These are phyloP conservation scores for Lepidium campestre DNA, from an alignment of 441 rosid species.

Conservation along the genomic window DNA sequence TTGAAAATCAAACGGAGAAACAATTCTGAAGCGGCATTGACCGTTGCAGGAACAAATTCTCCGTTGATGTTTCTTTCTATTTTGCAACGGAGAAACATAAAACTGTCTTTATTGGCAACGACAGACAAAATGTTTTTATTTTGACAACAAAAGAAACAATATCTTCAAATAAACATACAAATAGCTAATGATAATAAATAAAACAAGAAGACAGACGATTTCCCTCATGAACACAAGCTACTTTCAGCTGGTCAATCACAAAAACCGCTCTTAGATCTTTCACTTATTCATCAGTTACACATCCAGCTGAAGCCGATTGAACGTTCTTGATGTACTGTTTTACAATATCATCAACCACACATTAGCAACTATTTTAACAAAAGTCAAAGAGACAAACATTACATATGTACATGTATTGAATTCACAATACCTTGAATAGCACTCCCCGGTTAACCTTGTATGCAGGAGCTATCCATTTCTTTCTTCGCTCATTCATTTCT, in stretches of 20 bases:
- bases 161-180: not conserved
- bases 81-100: too few species aligned
- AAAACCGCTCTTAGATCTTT: not conserved
- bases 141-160: conserved; percentile 1
- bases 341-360: not conserved
- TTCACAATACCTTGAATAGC: conserved; percentile 53
- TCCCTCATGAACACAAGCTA: not conserved
- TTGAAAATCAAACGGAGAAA: too few species aligned
- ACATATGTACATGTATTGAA: not conserved
- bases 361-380: not conserved
- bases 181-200: not conserved
- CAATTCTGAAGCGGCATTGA: too few species aligned
- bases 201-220: not conserved
- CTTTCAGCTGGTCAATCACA: conserved; percentile 10
- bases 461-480: conserved; percentile 73
- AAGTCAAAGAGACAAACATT: not conserved
- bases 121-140: not conserved
- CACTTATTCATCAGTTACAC: conserved; percentile 82
- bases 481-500: conserved; percentile 70
- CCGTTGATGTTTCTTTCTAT: too few species aligned
- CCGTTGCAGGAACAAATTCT: too few species aligned
- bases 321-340: conserved; percentile 92
- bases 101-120: not conserved
- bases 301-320: conserved; percentile 77
- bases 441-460: conserved; percentile 67